A percentile compares a stretch with the other conserved stretches of the same genome.
Evolutionary conservation across 208 protist genomes (phyloP).

Genomic region (Endotrypanum monterogeii): DNA sequence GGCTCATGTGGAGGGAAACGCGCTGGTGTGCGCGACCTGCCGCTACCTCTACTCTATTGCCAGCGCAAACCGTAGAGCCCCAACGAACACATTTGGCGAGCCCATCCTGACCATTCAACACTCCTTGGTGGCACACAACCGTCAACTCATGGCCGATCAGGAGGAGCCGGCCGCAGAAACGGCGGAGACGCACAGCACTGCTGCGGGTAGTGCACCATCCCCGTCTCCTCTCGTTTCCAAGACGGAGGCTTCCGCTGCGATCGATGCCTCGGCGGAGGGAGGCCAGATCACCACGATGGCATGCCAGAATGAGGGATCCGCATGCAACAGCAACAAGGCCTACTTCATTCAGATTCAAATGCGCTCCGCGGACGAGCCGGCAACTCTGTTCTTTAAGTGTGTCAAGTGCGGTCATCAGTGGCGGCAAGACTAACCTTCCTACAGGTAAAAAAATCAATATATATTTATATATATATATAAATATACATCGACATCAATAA

Average conservation of each 20-base stretch:
- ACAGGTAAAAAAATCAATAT: background rate
- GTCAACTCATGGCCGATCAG: slow-evolving; percentile 36
- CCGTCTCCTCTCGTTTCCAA: background rate
- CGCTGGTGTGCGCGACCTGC: slow-evolving; percentile 76
- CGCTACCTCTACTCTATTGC: slow-evolving; percentile 58
- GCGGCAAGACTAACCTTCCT: slow-evolving; percentile 72
- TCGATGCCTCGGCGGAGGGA: slow-evolving; percentile 44
- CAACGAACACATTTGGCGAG: slow-evolving; percentile 56
- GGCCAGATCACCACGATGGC: slow-evolving; percentile 83
- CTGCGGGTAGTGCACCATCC: background rate
- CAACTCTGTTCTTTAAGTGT: slow-evolving; percentile 97
- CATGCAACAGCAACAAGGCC: slow-evolving; percentile 85
- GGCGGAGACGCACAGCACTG: background rate
- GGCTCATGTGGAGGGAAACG: slow-evolving; percentile 35
- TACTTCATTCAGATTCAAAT: slow-evolving; percentile 98
- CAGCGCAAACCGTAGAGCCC: slow-evolving; percentile 18
- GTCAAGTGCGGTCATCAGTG: slow-evolving; percentile 94
- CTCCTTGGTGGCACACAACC: slow-evolving; percentile 59
- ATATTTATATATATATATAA: background rate
- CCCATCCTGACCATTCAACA: slow-evolving; percentile 61
- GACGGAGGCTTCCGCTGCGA: background rate
- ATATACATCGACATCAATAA: background rate
- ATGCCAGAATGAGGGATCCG: slow-evolving; percentile 76
- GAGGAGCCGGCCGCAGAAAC: slow-evolving; percentile 17
- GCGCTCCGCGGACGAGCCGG: slow-evolving; percentile 97